Percentiles rank a stretch among this genome's conserved stretches.
These are phyloP conservation scores for Rhodamnia rubescens DNA, from an alignment of 345 rosid genomes.

Conservation along the genomic window DNA sequence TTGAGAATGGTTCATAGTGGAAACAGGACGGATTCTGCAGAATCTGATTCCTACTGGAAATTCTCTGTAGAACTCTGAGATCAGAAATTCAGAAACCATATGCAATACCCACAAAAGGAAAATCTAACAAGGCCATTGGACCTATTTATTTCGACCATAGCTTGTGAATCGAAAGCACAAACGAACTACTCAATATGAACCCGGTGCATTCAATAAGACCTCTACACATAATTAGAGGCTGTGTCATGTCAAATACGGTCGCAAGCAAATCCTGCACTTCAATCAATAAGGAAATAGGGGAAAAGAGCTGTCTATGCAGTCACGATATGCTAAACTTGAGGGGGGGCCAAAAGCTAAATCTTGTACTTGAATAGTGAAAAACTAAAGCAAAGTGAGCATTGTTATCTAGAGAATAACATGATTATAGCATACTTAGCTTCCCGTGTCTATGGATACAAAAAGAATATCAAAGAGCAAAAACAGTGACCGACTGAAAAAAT, in stretches of 20 bases:
- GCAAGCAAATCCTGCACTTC: not conserved
- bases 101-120: not conserved
- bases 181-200: not conserved
- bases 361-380: not conserved
- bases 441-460: not conserved
- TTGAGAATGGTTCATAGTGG: not conserved
- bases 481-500: not conserved
- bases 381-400: not conserved
- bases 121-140: not conserved
- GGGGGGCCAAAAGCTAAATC: not conserved
- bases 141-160: not conserved
- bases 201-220: not conserved
- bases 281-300: not conserved
- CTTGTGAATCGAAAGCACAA: not conserved
- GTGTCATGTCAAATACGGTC: not conserved
- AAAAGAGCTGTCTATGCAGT: not conserved
- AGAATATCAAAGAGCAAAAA: not conserved
- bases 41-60: constrained; percentile 19
- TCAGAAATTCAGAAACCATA: not conserved
- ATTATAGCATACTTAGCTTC: not conserved
- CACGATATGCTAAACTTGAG: not conserved
- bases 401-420: not conserved
- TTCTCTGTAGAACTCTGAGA: not conserved
- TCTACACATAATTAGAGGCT: not conserved
- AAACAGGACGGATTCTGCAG: not conserved